Base-by-base conservation (phyloP, 2,329 filamentous ascomycete species). In the Trichoderma oligosporum region DNA sequence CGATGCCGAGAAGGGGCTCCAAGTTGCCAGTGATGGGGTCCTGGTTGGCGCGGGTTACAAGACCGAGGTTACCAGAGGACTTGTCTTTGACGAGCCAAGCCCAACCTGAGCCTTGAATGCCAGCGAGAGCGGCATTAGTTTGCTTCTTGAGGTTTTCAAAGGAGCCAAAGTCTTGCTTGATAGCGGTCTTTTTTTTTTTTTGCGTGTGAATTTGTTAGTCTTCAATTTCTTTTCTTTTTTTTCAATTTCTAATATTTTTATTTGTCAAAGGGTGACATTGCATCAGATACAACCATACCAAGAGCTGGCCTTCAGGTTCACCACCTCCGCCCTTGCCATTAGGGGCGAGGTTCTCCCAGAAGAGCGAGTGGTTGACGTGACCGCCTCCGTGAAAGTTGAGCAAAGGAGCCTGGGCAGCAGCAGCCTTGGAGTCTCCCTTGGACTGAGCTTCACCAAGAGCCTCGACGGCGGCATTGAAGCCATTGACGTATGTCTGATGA, bases 401-500 rank as follows among this genome's bases (percentile, higher is more conserved):
- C 20, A 79, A 70, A 14, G 79, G 78, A 2, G 79, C 79, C 61
- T 79, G 72, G 7, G 75, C 69, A 29, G 79, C 78, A 5, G 77
- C 78, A 61, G 78, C 76, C 68, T 74, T 72, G 61, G 71, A 66
- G 66, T 82, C 88, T 65, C 85, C 85, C 72, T 85, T 81, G 67
- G 76, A 78, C 68, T 83, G 80, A 33, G 88, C 88, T 59, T 78
- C 76, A 35, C 81, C 82, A 49, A 89, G 74, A 70, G 92, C 85
- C 74, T 91, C 85, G 64, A 84, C 77, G 58, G 89, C 87, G 60
- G 86, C 81, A 79, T 96, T 96, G 79, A 89, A 89, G 72, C 87
- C 88, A 74, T 86, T 94, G 66, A 96, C 90, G 73, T 96, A 96
- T 68, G 91, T 92, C 76, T 93, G 86, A 80, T 96, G 92, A 82